These are phyloP conservation scores for Rubia balearica DNA, from an alignment of 305 asterid species.

Conservation along the genomic window DNA sequence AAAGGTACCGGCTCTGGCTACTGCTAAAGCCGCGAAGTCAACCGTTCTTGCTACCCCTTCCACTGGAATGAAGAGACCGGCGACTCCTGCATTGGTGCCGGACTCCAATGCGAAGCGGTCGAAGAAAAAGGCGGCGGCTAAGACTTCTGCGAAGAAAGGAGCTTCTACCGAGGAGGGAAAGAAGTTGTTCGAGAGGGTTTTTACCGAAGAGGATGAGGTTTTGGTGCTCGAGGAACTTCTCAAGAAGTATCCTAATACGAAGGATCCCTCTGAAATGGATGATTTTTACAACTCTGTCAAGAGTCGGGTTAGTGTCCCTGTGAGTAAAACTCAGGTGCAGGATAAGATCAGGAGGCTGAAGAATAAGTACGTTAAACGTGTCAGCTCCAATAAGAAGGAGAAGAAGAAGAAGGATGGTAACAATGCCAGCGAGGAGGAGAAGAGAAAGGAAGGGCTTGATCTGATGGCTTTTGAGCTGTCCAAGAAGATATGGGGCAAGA, in stretches of 20 bases:
- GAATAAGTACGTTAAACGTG: slow-evolving; percentile 20
- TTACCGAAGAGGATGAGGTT: slow-evolving; percentile 60
- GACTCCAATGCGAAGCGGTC: slow-evolving; percentile 37
- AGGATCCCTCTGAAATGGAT: slow-evolving; percentile 38
- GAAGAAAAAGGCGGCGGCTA: slow-evolving; percentile 34
- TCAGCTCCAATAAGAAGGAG: not conserved
- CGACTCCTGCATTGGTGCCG: slow-evolving; percentile 18
- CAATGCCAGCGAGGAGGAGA: slow-evolving; percentile 32
- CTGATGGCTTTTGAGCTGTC: slow-evolving; percentile 43
- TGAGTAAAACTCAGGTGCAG: slow-evolving; percentile 39
- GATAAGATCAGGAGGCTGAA: slow-evolving; percentile 50
- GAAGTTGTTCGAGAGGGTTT: slow-evolving; percentile 42
- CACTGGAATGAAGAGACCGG: slow-evolving; percentile 32
- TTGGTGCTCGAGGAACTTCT: slow-evolving; percentile 44
- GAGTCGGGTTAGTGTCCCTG: slow-evolving; percentile 34
- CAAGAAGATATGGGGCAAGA: slow-evolving; percentile 41
- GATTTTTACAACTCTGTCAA: slow-evolving; percentile 46
- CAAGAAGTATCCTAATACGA: slow-evolving; percentile 33
- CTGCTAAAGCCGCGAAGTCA: not conserved
- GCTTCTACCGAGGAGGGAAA: slow-evolving; percentile 28
- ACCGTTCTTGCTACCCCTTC: slow-evolving; percentile 14
- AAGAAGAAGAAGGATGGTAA: slow-evolving; percentile 13
- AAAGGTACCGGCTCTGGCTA: not conserved
- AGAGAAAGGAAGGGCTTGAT: slow-evolving; percentile 42
- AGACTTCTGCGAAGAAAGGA: slow-evolving; percentile 25